A percentile compares a stretch with the other conserved stretches of the same genome.
phyloP scores from a whole-genome alignment of 164 flowering plant species.

The Piper betle region DNA sequence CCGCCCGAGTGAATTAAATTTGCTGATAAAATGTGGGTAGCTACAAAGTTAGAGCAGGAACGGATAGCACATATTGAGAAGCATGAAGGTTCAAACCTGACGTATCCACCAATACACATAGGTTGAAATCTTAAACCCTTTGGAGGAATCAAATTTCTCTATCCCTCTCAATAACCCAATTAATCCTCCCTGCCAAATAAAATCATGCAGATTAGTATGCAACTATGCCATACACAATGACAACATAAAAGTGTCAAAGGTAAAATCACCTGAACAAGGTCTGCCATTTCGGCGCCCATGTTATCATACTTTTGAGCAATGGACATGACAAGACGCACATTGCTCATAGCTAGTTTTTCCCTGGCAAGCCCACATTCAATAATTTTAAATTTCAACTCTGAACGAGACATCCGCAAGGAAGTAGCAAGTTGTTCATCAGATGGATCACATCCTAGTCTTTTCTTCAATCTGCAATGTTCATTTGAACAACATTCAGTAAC shows the following conservation, averaged over 20 bases:
- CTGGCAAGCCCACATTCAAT: slow-evolving; percentile 75
- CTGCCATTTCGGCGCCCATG: slow-evolving; percentile 94
- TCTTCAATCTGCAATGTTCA: slow-evolving; percentile 42
- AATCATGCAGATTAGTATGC: neutral
- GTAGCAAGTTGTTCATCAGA: slow-evolving; percentile 77
- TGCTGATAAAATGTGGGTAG: too few species aligned
- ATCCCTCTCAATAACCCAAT: slow-evolving; percentile 90
- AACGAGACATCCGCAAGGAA: slow-evolving; percentile 57
- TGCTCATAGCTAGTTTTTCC: slow-evolving; percentile 92
- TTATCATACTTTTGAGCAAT: slow-evolving; percentile 80
- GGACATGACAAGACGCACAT: slow-evolving; percentile 89
- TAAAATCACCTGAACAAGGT: slow-evolving; percentile 73
- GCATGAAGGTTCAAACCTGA: slow-evolving; percentile 35
- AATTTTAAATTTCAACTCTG: slow-evolving; percentile 41
- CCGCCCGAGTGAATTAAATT: too few species aligned
- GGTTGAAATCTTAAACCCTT: slow-evolving; percentile 88
- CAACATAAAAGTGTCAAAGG: too few species aligned
- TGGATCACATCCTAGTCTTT: slow-evolving; percentile 74
- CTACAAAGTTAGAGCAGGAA: too few species aligned
- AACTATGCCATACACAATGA: neutral
- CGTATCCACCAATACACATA: slow-evolving; percentile 99
- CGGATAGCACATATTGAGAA: too few species aligned
- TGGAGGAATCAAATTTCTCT: slow-evolving; percentile 95
- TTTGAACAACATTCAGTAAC: neutral
- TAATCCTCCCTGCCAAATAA: slow-evolving; percentile 68